Conservation (phyloP, 257 asterid genomes). For the Ballota nigra region DNA sequence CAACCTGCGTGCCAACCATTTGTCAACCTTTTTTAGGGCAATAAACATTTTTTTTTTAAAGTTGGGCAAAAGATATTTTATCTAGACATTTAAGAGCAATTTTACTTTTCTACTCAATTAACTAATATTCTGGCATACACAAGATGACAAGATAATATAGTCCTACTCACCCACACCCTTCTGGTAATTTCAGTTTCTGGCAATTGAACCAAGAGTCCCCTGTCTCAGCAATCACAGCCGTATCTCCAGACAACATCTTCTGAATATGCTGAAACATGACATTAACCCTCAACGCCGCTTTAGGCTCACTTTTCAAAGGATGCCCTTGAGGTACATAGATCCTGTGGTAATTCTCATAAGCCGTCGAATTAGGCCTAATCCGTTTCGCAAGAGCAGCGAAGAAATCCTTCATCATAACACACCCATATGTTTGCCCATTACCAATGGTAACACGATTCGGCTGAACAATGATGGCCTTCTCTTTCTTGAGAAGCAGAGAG, state of each 20-base stretch:
- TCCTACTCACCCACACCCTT: conserved; percentile 33
- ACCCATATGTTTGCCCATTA: conserved; percentile 36
- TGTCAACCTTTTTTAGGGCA: too few species aligned
- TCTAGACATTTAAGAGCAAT: too few species aligned
- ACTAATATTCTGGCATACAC: too few species aligned
- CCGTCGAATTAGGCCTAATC: conserved; percentile 28
- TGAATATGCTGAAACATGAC: conserved; percentile 40
- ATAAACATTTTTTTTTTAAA: too few species aligned
- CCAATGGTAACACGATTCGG: conserved; percentile 35
- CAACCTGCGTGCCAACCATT: too few species aligned
- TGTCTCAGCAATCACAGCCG: conserved; percentile 39
- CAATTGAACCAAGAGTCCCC: conserved; percentile 48
- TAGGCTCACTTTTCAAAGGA: conserved; percentile 25
- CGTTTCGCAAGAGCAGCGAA: conserved; percentile 25
- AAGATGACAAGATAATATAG: too few species aligned
- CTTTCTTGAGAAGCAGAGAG: too few species aligned
- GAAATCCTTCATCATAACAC: conserved; percentile 38
- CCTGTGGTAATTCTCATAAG: conserved; percentile 37
- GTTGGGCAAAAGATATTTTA: too few species aligned
- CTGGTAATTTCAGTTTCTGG: conserved; percentile 36
- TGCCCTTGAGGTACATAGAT: conserved; percentile 31
- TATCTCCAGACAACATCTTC: conserved; percentile 34
- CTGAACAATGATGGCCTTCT: conserved; percentile 35
- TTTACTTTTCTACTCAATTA: too few species aligned
- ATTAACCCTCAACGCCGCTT: conserved; percentile 41